Percentiles rank a stretch among this genome's conserved stretches.
Conservation (phyloP, 352 stramenopile genomes). For the Globisporangium nodosum region DNA sequence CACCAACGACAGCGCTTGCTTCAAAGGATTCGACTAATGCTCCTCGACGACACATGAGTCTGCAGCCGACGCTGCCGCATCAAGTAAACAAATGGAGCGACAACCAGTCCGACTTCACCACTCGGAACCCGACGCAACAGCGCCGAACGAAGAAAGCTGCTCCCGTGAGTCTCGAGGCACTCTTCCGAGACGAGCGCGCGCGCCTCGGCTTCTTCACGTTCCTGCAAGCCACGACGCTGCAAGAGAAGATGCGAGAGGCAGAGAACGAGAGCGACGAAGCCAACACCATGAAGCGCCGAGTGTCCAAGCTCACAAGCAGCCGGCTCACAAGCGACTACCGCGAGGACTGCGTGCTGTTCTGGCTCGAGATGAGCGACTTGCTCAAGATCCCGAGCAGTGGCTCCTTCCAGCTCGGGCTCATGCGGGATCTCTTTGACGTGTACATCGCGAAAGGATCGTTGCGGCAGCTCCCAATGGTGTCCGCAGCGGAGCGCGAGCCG, state of each 20-base stretch:
- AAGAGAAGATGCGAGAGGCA: constrained; percentile 26
- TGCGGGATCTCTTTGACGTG: constrained; percentile 54
- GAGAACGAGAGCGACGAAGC: constrained; percentile 6
- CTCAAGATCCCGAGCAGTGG: constrained; percentile 52
- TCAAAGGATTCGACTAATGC: neutral
- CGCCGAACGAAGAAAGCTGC: constrained; percentile 25
- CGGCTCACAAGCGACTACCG: constrained; percentile 36
- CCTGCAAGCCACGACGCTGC: constrained; percentile 28
- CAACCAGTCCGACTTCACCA: neutral
- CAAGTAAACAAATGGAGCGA: constrained; percentile 14
- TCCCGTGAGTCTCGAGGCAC: constrained; percentile 39
- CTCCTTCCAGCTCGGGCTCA: constrained; percentile 50
- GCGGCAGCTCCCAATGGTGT: constrained; percentile 49
- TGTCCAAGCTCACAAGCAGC: constrained; percentile 22
- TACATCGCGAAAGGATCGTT: constrained; percentile 36
- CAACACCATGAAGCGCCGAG: neutral
- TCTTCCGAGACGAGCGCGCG: constrained; percentile 49
- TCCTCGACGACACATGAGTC: constrained; percentile 8
- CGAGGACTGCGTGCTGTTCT: constrained; percentile 62
- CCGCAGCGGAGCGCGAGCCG: constrained; percentile 33
- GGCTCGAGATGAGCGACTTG: constrained; percentile 60
- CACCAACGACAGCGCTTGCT: neutral
- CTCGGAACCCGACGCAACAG: neutral
- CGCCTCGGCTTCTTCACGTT: constrained; percentile 56
- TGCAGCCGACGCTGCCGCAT: constrained; percentile 15